Conservation (phyloP, 2,329 filamentous ascomycete genomes). For the Scedosporium dehoogii region DNA sequence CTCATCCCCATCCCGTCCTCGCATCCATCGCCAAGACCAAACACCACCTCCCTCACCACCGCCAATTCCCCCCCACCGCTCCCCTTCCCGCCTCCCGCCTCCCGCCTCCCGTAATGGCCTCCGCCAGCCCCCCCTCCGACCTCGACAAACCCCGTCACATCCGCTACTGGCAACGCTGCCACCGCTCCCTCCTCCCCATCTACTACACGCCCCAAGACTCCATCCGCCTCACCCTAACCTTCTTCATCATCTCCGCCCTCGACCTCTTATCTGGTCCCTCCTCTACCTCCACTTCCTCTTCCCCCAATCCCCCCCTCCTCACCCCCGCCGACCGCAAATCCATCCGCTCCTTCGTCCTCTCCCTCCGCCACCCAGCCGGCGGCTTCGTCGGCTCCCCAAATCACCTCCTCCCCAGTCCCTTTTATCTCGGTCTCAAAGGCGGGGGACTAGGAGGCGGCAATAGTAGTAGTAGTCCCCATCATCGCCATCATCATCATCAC, state of each 20-base stretch:
- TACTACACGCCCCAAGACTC: constrained; percentile 84
- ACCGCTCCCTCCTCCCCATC: constrained; percentile 69
- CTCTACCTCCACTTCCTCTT: constrained; percentile 20
- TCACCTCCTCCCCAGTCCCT: constrained; percentile 35
- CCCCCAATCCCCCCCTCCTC: constrained; percentile 34
- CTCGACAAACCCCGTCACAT: constrained; percentile 61
- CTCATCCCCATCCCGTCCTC: too few relatives aligned
- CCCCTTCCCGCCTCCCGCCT: neutral
- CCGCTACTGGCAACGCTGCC: constrained; percentile 87
- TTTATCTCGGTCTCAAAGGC: constrained; percentile 13
- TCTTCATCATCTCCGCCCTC: constrained; percentile 78
- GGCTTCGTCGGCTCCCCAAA: constrained; percentile 83
- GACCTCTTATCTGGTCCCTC: constrained; percentile 64
- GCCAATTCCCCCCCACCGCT: too few relatives aligned
- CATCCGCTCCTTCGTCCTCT: constrained; percentile 69
- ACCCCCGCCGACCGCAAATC: constrained; percentile 29
- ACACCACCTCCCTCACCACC: too few relatives aligned
- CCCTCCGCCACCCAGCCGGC: constrained; percentile 73
- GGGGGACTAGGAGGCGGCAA: too few relatives aligned
- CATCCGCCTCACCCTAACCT: constrained; percentile 79
- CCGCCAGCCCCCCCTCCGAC: constrained; percentile 11
- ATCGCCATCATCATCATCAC: neutral
- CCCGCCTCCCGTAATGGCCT: constrained; percentile 10
- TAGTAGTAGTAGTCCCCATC: neutral
- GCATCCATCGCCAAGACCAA: too few relatives aligned